phyloP scores from a whole-genome alignment of 306 rosid genomes.

The Acacia confusa region DNA sequence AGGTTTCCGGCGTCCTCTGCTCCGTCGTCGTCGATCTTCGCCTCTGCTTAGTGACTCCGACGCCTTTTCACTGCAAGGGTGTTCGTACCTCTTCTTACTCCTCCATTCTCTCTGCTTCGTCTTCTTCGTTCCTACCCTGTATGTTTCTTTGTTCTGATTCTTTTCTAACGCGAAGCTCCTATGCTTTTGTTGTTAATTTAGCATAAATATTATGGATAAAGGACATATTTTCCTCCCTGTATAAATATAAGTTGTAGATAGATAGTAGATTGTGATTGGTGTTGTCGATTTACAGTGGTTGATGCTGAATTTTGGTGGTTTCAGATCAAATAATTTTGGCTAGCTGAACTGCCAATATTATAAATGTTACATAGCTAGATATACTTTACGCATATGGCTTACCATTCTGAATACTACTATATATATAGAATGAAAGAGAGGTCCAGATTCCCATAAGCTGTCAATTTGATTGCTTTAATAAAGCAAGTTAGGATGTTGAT shows the following conservation, averaged over 20 bases:
- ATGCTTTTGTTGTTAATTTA: slow-evolving; percentile 20
- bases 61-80: no score
- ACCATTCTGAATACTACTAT: not conserved
- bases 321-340: not conserved
- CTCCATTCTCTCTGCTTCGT: no score
- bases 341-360: not conserved
- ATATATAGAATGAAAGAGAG: not conserved
- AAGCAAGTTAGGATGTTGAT: not conserved
- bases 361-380: not conserved
- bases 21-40: no score
- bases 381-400: not conserved
- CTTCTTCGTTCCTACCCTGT: no score
- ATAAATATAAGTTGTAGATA: slow-evolving; percentile 3
- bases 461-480: not conserved
- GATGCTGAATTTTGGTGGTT: slow-evolving; percentile 18
- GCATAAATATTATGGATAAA: slow-evolving; percentile 1
- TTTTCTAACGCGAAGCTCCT: slow-evolving; percentile 4
- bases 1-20: no score
- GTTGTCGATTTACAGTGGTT: slow-evolving; percentile 18
- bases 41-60: no score
- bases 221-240: slow-evolving; percentile 4
- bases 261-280: not conserved
- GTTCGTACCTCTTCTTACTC: no score
- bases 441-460: not conserved
- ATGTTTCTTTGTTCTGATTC: no score